These are phyloP conservation scores for Pseudocercospora fijiensis DNA, from an alignment of 2,329 filamentous ascomycete genomes.

Conservation along the genomic window DNA sequence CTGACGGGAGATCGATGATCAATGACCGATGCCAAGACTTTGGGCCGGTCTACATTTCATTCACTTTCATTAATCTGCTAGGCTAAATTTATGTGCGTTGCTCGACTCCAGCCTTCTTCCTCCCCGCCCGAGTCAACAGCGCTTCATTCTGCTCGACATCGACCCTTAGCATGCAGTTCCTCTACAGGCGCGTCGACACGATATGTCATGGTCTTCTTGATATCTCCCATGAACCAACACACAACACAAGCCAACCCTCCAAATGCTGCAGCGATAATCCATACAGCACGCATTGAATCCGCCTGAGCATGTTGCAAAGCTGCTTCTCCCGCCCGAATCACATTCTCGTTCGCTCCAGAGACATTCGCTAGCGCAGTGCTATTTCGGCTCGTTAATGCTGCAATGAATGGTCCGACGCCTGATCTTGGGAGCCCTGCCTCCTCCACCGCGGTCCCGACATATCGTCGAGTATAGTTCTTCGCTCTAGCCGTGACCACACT, in stretches of 20 bases:
- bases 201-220: conserved; percentile 21
- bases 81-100: not conserved
- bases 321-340: not conserved
- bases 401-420: conserved; percentile 38
- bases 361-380: conserved; percentile 10
- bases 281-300: conserved; percentile 46
- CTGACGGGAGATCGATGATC: not conserved
- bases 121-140: no score
- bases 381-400: conserved; percentile 34
- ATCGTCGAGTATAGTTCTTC: conserved; percentile 38
- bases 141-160: not conserved
- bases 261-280: conserved; percentile 26
- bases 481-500: conserved; percentile 44
- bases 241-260: conserved; percentile 18
- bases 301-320: conserved; percentile 42
- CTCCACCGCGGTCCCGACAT: conserved; percentile 40
- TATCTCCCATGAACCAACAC: conserved; percentile 17
- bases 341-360: not conserved
- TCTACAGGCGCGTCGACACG: conserved; percentile 14
- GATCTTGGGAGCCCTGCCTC: conserved; percentile 41
- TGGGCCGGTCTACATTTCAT: not conserved
- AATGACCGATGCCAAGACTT: conserved; percentile 9
- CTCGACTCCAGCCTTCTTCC: no score
- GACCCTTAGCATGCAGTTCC: conserved; percentile 7
- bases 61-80: not conserved